Base-by-base conservation (phyloP, 805 yeast species). In the Teunomyces stri region DNA sequence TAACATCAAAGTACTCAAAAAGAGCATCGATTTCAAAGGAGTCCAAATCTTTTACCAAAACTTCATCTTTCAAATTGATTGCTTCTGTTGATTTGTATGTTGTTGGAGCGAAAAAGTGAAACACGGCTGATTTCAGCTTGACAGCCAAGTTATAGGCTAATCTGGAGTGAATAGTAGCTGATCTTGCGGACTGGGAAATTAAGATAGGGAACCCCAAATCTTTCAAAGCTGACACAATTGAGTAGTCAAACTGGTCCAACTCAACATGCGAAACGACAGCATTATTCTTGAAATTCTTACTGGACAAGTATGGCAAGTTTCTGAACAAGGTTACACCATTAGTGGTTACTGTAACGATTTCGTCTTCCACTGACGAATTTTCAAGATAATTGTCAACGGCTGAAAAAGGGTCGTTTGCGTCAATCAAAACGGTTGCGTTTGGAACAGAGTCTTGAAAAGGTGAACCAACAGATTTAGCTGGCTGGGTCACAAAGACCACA, bases 141-240 rank as follows among this genome's bases (percentile, higher is more conserved):
- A 71, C 63, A 6, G 91, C 79, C 34, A 84, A 64, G 39, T 80
- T 67, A 55, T 81, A 79, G 2, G 95, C 80, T 21, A 82, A 77
- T 39, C 79, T 65, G 5, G 87, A 74, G 51, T 79, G 73, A 44
- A 75, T 75, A 39, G 72, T 65, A 7, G 85, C 72, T 51, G 85
- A 89, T 28, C 69, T 61, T 5, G 76, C 62, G 33, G 73, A 68
- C 57, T 80, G 82, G n/a, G 96, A 87, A 46, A 90, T 77, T 52
- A 91, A 64, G 20, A 85, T 72, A 5, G 82, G 77, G 55, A 75
- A 78, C 12, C 82, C 81, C 35, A 85, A 70, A 62, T 88, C 92
- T 60, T 91, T 82, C 55, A 87, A 72, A 6, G 89, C 78, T n/a
- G 92, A 72, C 22, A 89, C 78, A 12, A 79, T 69, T 22, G 87